These are phyloP conservation scores for Pythium scleroteichum DNA, from an alignment of 352 stramenopile genomes.

Conservation along the genomic window DNA sequence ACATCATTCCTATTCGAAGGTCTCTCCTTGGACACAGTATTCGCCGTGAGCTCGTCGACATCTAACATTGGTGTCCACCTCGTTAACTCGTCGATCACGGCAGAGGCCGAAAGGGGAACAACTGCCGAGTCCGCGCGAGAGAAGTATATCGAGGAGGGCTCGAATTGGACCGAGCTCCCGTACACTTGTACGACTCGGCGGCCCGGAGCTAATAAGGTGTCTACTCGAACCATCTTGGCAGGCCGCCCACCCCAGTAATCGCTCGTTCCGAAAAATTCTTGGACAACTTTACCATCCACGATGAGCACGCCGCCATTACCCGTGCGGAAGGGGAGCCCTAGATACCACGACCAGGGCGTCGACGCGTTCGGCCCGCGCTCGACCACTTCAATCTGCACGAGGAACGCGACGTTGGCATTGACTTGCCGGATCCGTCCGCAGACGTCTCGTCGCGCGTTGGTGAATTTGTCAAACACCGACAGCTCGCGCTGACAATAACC, in stretches of 20 bases:
- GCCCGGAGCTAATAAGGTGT: constrained; percentile 42
- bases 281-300: constrained; percentile 47
- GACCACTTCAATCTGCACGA: constrained; percentile 51
- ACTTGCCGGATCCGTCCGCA: constrained; percentile 48
- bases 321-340: constrained; percentile 55
- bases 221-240: constrained; percentile 40
- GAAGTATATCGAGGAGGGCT: constrained; percentile 53
- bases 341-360: constrained; percentile 54
- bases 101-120: constrained; percentile 23
- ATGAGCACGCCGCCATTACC: constrained; percentile 44
- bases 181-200: constrained; percentile 53
- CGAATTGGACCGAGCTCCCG: constrained; percentile 40
- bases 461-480: constrained; percentile 36
- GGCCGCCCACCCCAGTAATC: constrained; percentile 46
- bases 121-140: constrained; percentile 36
- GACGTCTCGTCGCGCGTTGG: constrained; percentile 47
- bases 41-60: constrained; percentile 30
- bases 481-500: constrained; percentile 58
- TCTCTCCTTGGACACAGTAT: constrained; percentile 38
- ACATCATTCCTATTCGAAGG: constrained; percentile 38
- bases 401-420: constrained; percentile 41
- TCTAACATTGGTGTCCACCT: constrained; percentile 41
- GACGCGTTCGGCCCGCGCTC: constrained; percentile 32
- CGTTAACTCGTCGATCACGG: constrained; percentile 35
- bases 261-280: constrained; percentile 44